These are phyloP conservation scores for Pseudodiploospora longispora DNA, from an alignment of 2,329 filamentous ascomycete genomes.

Conservation along the genomic window DNA sequence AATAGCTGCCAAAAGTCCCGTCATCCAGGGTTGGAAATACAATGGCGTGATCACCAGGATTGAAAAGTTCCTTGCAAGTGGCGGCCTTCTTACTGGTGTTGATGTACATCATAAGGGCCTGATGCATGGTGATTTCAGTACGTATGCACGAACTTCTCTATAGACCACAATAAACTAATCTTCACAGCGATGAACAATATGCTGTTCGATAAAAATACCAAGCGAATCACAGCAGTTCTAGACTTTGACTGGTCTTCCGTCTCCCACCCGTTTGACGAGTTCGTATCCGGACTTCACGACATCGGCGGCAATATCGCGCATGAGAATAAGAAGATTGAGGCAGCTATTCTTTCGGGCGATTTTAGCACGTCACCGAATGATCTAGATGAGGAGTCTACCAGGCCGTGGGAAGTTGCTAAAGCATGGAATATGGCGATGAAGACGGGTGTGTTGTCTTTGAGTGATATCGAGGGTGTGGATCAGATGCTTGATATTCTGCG, in stretches of 20 bases:
- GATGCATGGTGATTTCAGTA: constrained; percentile 21
- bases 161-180: no score
- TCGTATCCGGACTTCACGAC: constrained; percentile 13
- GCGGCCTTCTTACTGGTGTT: constrained; percentile 10
- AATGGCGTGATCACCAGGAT: constrained; percentile 10
- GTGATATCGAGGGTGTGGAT: background rate
- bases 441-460: background rate
- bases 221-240: constrained; percentile 16
- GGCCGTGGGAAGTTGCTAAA: background rate
- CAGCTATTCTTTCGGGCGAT: background rate
- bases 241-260: constrained; percentile 21
- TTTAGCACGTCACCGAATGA: background rate
- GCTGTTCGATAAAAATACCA: constrained; percentile 14
- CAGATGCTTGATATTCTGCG: background rate
- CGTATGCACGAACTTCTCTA: background rate
- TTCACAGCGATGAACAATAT: constrained; percentile 18
- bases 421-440: background rate
- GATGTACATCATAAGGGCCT: constrained; percentile 9
- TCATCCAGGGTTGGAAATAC: constrained; percentile 14
- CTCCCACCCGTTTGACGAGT: constrained; percentile 18
- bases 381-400: background rate
- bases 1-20: constrained; percentile 6
- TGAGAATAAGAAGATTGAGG: no score
- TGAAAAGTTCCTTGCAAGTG: constrained; percentile 9
- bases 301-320: background rate